Evolutionary conservation across 164 flowering plant species (phyloP), one percentile per base, ranked within the genome.

Genomic region (Protea cynaroides): DNA sequence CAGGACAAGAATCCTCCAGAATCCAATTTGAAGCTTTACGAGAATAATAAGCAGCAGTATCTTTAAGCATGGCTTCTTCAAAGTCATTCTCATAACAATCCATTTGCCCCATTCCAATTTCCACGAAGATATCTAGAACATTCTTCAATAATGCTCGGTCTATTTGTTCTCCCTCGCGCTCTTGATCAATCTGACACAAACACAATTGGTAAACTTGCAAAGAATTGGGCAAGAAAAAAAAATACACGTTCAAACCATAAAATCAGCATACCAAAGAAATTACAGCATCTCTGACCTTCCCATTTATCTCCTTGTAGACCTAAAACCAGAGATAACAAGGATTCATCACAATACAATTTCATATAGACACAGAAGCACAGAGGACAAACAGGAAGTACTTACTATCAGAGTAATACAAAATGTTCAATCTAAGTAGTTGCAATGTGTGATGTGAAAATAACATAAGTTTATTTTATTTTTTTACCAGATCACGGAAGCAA

Each of bases 21-120:
- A 90, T 90, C 97, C 97, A 90, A 72, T 68, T 80, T 60, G 87
- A 79, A 63, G 95, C 97, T 65, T 88, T 90, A 15, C 96, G 83
- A 56, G 93, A 83, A 80, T 88, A 90, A 68, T 88, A 88, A 13
- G 84, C 79, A 63, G 85, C 85, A 37, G 89, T 79, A 65, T 86
- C 90, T 15, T 63, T 57, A 38, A 90, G 87, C 91, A 88, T 72
- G 50, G 71, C 69, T 1, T 38, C 79, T 75, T 90, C 92, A 70
- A 90, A 90, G 68, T 88, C 92, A 46, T 78, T 75, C 46, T 75
- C 84, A 77, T 90, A 90, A 15, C 59, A 61, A 58, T 85, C 82
- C 90, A 86, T 85, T 8, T 73, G 71, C 46, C 87, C 85, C 92
- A 88, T 88, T 22, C 95, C 95, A 59, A 86, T 84, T 67, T 85